These are phyloP conservation scores for Camelina hispida DNA, from an alignment of 345 rosid species.

Conservation along the genomic window DNA sequence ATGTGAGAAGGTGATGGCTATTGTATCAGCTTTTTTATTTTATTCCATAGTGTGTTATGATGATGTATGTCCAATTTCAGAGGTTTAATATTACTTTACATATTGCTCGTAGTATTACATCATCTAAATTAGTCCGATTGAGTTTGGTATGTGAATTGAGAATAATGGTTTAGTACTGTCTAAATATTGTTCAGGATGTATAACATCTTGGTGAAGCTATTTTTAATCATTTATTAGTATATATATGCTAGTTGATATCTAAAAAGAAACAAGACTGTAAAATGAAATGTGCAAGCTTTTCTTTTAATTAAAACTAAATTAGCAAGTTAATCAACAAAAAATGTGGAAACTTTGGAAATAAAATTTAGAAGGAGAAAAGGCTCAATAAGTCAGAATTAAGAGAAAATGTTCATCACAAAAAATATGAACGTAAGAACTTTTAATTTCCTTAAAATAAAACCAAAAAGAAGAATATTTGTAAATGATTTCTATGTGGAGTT, in stretches of 20 bases:
- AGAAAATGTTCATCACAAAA: conserved; percentile 16
- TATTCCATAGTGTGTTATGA: conserved; percentile 12
- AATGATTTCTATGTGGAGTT: conserved; percentile 20
- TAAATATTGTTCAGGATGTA: not conserved
- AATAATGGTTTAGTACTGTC: not conserved
- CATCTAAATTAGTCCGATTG: not conserved
- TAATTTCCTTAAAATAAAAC: conserved; percentile 18
- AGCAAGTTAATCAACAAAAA: conserved; percentile 12
- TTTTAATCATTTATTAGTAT: not conserved
- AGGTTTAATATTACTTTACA: conserved; percentile 11
- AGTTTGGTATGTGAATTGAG: not conserved
- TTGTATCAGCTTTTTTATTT: conserved; percentile 34
- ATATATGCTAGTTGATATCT: conserved; percentile 4
- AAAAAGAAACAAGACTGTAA: conserved; percentile 10
- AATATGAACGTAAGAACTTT: not conserved
- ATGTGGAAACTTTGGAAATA: not conserved
- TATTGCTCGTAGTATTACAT: conserved; percentile 16
- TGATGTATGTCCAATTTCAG: conserved; percentile 29
- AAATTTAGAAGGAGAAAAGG: not conserved
- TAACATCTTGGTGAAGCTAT: not conserved
- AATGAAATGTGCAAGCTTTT: conserved; percentile 6
- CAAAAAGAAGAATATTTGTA: conserved; percentile 5
- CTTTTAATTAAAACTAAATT: not conserved
- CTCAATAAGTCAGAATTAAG: not conserved
- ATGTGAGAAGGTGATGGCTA: conserved; percentile 58